Evolutionary conservation across 495 filamentous ascomycete species (phyloP).

Genomic region (Friedmanniomyces endolithicus): DNA sequence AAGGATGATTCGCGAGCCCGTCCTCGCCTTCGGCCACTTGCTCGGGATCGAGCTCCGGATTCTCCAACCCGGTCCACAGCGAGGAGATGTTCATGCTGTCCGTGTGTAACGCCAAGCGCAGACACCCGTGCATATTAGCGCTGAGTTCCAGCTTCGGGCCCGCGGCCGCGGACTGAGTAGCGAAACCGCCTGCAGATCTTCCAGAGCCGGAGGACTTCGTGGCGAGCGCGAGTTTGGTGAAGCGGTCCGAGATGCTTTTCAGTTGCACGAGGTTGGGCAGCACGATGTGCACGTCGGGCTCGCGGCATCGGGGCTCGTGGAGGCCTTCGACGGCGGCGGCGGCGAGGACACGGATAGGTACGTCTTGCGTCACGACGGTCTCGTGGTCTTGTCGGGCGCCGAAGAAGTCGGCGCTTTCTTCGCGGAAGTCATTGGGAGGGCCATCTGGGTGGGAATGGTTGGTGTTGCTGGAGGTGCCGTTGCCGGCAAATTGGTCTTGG

Average conservation of each 20-base stretch:
- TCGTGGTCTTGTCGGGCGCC: conserved; percentile 46
- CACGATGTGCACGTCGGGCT: conserved; percentile 88
- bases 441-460: background rate
- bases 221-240: conserved; percentile 61
- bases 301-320: conserved; percentile 77
- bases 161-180: conserved; percentile 11
- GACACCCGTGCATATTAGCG: conserved; percentile 83
- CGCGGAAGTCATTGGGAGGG: conserved; percentile 3
- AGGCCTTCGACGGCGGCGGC: conserved; percentile 67
- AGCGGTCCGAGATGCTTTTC: conserved; percentile 84
- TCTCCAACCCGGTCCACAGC: conserved; percentile 67
- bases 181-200: conserved; percentile 6
- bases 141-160: conserved; percentile 61
- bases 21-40: conserved; percentile 53
- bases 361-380: conserved; percentile 86
- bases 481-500: conserved; percentile 23
- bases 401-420: conserved; percentile 29
- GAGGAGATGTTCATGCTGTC: conserved; percentile 71
- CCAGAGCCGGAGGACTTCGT: conserved; percentile 10
- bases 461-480: background rate
- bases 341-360: conserved; percentile 82
- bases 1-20: conserved; percentile 56
- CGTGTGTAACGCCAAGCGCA: conserved; percentile 61
- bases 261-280: conserved; percentile 72
- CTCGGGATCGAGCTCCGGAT: conserved; percentile 67